phyloP scores from a whole-genome alignment of 2,329 filamentous ascomycete species.

The Botryosphaeria agaves region DNA sequence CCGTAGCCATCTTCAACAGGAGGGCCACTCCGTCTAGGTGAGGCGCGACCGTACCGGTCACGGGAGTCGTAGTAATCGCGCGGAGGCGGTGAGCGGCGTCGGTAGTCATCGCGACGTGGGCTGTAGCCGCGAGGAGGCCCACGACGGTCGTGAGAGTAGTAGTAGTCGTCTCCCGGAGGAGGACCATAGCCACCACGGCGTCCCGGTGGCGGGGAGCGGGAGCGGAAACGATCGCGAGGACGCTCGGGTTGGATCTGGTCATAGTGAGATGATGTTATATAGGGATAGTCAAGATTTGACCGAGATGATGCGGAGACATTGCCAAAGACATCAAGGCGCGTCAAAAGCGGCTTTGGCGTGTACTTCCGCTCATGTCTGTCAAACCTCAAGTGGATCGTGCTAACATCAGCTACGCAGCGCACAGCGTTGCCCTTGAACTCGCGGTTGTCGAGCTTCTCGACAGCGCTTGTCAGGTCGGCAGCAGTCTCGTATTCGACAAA shows the following conservation, averaged over 20 bases:
- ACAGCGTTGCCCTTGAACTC: conserved; percentile 88
- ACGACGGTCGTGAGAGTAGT: conserved; percentile 58
- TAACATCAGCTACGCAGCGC: conserved; percentile 73
- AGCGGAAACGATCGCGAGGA: conserved; percentile 55
- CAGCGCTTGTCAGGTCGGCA: conserved; percentile 72
- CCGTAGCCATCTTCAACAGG: conserved; percentile 64
- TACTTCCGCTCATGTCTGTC: too few species aligned
- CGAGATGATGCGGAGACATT: too few species aligned
- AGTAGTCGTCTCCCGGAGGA: conserved; percentile 49
- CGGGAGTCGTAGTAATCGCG: conserved; percentile 76
- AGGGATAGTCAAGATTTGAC: conserved; percentile 2
- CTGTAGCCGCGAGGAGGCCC: conserved; percentile 69
- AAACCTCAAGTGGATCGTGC: conserved; percentile 2
- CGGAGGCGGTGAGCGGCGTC: conserved; percentile 56
- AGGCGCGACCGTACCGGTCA: conserved; percentile 49
- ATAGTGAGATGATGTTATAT: conserved; percentile 6
- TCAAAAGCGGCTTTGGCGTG: too few species aligned
- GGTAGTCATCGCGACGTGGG: conserved; percentile 69
- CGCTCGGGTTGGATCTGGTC: conserved; percentile 63
- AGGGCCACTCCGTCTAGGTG: conserved; percentile 54
- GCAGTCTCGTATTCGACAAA: conserved; percentile 97
- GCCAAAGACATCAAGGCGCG: too few species aligned
- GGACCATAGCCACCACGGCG: conserved; percentile 45
- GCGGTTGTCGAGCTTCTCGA: conserved; percentile 83
- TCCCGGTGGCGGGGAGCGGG: conserved; percentile 50